Base-by-base conservation (phyloP, 2,329 filamentous ascomycete genomes). In the Phoma sp. region DNA sequence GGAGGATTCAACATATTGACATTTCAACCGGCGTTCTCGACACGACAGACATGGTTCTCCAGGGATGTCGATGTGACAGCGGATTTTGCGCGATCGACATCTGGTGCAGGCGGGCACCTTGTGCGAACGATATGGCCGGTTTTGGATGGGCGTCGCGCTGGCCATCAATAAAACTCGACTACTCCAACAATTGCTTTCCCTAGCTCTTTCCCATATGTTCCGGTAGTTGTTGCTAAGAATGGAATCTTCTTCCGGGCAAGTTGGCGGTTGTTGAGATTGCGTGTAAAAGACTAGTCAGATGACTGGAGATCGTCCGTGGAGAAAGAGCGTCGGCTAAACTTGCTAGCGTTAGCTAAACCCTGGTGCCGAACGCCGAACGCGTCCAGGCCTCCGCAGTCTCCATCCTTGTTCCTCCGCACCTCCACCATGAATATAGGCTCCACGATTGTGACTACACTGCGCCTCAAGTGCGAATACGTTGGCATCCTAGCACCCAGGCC, bases 41-140 rank as follows among this genome's bases (percentile, higher is more conserved):
- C 76, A 78, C 18, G 73, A 74, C 1, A 76, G 60, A 61, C 76
- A 77, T 47, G 73, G 67, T 46, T 74, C 68, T 36, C 69, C 71
- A 5, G 71, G 67, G n/a, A 74, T 68, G 33, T 76, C 73, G 40
- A 77, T 73, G 28, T 75, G 71, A 65, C 76, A 78, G 29, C 74
- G 70, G 25, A 77, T 74, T 50, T 78, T 78, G 23, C 76, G 69
- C 25, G 71, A 73, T 11, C 75, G 71, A 59, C 76, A 78, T 53
- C 71, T 61, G 18, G 67, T 72, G 59, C 75, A 77, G 29, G 76
- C 76, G n/a, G 75, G 75, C 15, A 77, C 69, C 56, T 74, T 74
- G 61, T 77, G 75, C 21, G 75, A 77, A 33, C 76, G 74, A 56
- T 78, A 78, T 17, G 76, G 76, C 51, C 76, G 65, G 52, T 65